Evolutionary conservation across 139 green algal genomes (phyloP).

Genomic region (Chlorella sp.): DNA sequence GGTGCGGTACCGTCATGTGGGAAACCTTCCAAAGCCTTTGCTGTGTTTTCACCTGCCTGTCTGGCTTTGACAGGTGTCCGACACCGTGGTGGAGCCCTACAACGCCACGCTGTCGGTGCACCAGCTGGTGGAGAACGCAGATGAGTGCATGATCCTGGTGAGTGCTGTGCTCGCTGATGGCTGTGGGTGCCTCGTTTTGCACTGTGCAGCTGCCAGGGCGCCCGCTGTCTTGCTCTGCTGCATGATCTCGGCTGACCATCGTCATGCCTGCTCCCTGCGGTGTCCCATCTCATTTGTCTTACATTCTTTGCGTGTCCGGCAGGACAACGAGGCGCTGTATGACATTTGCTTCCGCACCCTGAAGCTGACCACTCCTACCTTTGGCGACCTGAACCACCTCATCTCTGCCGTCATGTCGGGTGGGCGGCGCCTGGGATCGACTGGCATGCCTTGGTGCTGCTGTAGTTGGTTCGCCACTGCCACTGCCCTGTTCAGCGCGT

Average conservation of each 20-base stretch:
- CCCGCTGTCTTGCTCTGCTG: too few species aligned
- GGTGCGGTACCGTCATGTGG: too few species aligned
- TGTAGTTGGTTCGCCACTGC: too few species aligned
- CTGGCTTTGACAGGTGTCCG: conserved; percentile 78
- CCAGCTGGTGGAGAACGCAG: conserved; percentile 99
- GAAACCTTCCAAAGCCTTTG: too few species aligned
- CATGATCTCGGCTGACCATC: too few species aligned
- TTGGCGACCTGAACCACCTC: conserved; percentile 98
- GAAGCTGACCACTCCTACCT: conserved; percentile 99
- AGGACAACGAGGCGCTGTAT: conserved; percentile 98
- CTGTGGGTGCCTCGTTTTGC: too few species aligned
- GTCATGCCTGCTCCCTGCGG: too few species aligned
- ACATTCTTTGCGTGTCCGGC: not conserved
- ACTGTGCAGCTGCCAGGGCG: too few species aligned
- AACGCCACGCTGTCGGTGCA: conserved; percentile 99
- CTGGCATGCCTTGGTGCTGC: not conserved
- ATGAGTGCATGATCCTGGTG: conserved; percentile 98
- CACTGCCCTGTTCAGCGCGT: too few species aligned
- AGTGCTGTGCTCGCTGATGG: too few species aligned
- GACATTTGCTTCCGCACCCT: conserved; percentile 99
- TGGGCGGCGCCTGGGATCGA: not conserved
- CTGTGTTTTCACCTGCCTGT: not conserved
- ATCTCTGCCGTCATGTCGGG: conserved; percentile 99
- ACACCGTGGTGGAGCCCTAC: conserved; percentile 99
- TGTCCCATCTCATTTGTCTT: too few species aligned